phyloP scores from a whole-genome alignment of 139 green algal genomes.

The Volvox africanus region DNA sequence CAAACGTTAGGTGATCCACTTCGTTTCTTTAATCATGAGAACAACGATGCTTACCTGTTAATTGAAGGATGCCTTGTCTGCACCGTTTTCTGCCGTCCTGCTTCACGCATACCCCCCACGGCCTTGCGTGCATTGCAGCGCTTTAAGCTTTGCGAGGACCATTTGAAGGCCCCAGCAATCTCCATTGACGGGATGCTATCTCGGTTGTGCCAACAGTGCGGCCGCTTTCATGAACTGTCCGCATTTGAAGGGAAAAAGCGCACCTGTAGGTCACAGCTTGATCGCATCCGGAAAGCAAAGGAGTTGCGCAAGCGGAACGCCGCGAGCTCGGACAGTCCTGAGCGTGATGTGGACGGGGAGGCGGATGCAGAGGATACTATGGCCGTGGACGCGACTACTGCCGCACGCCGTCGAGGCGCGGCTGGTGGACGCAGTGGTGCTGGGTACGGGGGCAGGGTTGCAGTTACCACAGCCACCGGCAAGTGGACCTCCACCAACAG shows the following conservation, averaged over 20 bases:
- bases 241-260: slow-evolving; percentile 48
- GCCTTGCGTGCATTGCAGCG: not conserved
- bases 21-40: not conserved
- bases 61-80: too few species aligned
- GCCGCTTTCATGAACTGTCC: slow-evolving; percentile 39
- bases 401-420: not conserved
- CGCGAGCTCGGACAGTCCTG: slow-evolving; percentile 8
- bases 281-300: slow-evolving; percentile 41
- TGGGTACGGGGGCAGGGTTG: too few species aligned
- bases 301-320: slow-evolving; percentile 4
- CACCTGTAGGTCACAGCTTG: slow-evolving; percentile 24
- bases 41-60: not conserved
- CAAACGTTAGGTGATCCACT: not conserved
- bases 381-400: not conserved
- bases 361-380: not conserved
- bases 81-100: too few species aligned
- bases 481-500: not conserved
- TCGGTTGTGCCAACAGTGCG: slow-evolving; percentile 42
- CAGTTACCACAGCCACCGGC: not conserved
- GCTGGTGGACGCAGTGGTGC: not conserved
- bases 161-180: slow-evolving; percentile 38
- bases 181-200: slow-evolving; percentile 36
- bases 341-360: not conserved
- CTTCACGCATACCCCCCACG: too few species aligned
- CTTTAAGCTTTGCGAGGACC: slow-evolving; percentile 43